These are phyloP conservation scores for Calamus simplicifolius DNA, from an alignment of 176 grass and related monocot species.

Conservation along the genomic window DNA sequence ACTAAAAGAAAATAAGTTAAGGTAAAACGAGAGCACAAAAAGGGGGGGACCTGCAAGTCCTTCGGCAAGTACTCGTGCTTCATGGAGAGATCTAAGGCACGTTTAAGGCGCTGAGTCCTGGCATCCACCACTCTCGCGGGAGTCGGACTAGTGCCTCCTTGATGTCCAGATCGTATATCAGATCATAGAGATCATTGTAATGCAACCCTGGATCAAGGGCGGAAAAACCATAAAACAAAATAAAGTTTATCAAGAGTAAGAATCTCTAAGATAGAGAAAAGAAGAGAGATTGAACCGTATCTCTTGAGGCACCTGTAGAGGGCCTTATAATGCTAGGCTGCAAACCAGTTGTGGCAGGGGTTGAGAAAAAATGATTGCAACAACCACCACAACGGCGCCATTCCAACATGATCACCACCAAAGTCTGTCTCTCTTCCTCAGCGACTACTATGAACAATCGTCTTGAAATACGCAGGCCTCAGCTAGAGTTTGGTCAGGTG, in stretches of 20 bases:
- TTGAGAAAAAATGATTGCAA: conserved; percentile 44
- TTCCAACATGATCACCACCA: neutral
- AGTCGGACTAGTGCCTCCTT: conserved; percentile 86
- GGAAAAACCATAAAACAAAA: neutral
- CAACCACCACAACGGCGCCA: conserved; percentile 35
- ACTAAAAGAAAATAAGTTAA: too few species aligned
- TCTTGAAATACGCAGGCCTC: too few species aligned
- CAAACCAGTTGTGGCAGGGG: conserved; percentile 72
- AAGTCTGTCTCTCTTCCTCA: too few species aligned
- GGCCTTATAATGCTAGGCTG: conserved; percentile 58
- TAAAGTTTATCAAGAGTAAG: neutral
- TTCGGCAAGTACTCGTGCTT: conserved; percentile 92
- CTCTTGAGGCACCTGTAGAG: conserved; percentile 68
- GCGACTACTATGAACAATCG: too few species aligned
- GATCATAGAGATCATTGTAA: conserved; percentile 89
- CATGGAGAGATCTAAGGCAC: conserved; percentile 91
- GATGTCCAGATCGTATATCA: conserved; percentile 68
- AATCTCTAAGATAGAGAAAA: neutral
- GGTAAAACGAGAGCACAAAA: too few species aligned
- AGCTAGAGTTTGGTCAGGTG: too few species aligned
- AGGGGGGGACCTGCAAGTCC: conserved; percentile 62
- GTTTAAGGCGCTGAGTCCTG: conserved; percentile 88
- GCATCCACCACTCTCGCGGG: conserved; percentile 86
- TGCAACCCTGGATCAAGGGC: conserved; percentile 38
- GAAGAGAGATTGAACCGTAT: conserved; percentile 35